Conservation (phyloP, 352 stramenopile species). For the Globisporangium lucens region DNA sequence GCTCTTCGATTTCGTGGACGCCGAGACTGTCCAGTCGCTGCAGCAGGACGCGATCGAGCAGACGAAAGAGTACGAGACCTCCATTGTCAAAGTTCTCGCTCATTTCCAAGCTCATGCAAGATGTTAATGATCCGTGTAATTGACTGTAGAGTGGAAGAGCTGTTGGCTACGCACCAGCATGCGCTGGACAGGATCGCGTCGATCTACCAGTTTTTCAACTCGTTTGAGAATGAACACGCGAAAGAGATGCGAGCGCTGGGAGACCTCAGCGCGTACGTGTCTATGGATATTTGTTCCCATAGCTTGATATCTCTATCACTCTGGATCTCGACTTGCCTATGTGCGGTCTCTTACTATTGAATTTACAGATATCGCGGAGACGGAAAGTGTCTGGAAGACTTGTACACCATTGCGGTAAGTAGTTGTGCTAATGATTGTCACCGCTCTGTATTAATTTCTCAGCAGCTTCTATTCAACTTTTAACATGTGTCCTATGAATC, state of each 20-base stretch:
- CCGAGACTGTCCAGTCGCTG: conserved; percentile 72
- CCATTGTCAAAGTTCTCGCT: neutral
- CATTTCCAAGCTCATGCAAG: neutral
- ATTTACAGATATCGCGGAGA: conserved; percentile 3
- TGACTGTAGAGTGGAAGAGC: conserved; percentile 43
- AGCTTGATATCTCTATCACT: neutral
- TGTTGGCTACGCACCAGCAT: conserved; percentile 56
- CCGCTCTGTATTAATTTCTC: too few species aligned
- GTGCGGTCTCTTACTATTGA: neutral
- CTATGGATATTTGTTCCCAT: neutral
- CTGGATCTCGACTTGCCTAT: neutral
- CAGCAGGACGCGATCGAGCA: conserved; percentile 75
- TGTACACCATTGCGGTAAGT: conserved; percentile 21
- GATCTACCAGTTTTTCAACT: conserved; percentile 66
- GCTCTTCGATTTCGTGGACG: conserved; percentile 83
- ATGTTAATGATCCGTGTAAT: too few species aligned
- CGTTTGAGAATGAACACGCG: conserved; percentile 44
- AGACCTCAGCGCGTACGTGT: conserved; percentile 1
- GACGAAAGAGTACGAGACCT: conserved; percentile 49
- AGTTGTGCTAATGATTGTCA: neutral
- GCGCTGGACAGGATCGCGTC: conserved; percentile 52
- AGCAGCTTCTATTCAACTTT: too few species aligned
- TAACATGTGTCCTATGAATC: neutral
- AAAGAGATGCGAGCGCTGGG: conserved; percentile 28
- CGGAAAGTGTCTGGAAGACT: conserved; percentile 12